Evolutionary conservation across 441 rosid genomes (phyloP), one percentile per base, ranked within the genome.

Genomic region (Mallotus repandus): DNA sequence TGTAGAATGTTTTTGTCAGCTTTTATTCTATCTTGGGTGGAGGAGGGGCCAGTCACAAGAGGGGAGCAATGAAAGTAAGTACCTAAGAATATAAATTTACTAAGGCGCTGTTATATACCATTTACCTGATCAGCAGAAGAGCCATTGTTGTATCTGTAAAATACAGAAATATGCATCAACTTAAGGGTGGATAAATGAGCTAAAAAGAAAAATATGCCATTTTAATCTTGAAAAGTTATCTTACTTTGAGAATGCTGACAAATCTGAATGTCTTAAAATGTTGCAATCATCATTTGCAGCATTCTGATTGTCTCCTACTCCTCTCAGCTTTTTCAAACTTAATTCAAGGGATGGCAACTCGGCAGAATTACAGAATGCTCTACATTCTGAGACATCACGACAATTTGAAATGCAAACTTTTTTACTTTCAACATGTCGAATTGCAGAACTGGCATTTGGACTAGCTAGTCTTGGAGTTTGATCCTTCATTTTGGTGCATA

Each of bases 211-310:
- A 63, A 74, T 18, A 65, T 52, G 10, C 13, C 22, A 66, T 54
- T 15, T 55, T 21, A 60, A 58, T 59, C 59, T 58, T 2, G 32
- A 32, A 21, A 66, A 55, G 55, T 69, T 35, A 64, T 76, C 86
- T 79, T 84, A 90, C 97, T 86, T 92, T 71, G 90, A 89, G 86
- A 90, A 90, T 61, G 96, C 90, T 78, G 94, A 92, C 38, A 78
- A 81, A 79, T 81, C 84, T 43, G 94, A 92, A 78, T 87, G 97
- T 73, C 86, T 84, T 77, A 90, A 66, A 73, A 81, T 80, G 70
- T 82, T 87, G 74, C 56, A 83, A 60, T 86, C 89, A 70, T 85
- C 81, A 38, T 66, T 70, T 66, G 77, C 83, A 76, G 79, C 62
- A 76, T 73, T 80, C 41, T 73, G 81, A 54, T 55, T 35, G 49